phyloP scores from a whole-genome alignment of 306 rosid species.

The Cicer pinnatifidum region DNA sequence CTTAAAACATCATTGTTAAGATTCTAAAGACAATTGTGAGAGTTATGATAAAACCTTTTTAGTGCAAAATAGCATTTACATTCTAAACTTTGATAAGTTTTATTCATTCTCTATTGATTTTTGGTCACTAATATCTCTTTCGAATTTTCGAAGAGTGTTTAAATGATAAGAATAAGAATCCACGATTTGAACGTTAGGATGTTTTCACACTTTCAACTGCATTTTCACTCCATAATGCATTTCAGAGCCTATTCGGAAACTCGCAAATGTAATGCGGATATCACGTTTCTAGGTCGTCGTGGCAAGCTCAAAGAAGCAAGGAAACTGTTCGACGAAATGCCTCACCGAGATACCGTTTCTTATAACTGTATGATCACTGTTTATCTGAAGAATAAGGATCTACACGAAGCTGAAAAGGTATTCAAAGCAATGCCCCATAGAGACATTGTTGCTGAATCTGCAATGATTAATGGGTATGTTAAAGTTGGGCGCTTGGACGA shows the following conservation, averaged over 20 bases:
- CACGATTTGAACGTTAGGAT: neutral
- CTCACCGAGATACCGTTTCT: slow-evolving; percentile 44
- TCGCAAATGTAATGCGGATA: slow-evolving; percentile 40
- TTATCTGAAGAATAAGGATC: slow-evolving; percentile 45
- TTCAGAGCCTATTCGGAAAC: slow-evolving; percentile 33
- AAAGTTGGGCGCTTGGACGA: slow-evolving; percentile 52
- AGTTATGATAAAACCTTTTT: no score
- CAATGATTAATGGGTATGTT: slow-evolving; percentile 54
- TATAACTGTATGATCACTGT: slow-evolving; percentile 47
- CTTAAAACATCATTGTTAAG: no score
- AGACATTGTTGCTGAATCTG: slow-evolving; percentile 46
- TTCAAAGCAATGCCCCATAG: slow-evolving; percentile 40
- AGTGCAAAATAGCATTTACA: no score
- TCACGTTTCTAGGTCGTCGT: slow-evolving; percentile 36
- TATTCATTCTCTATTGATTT: no score
- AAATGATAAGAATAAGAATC: no score
- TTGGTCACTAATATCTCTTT: no score
- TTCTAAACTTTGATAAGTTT: no score
- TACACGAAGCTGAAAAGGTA: slow-evolving; percentile 42
- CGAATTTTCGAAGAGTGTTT: no score
- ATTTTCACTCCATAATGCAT: slow-evolving; percentile 21
- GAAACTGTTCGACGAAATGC: slow-evolving; percentile 52
- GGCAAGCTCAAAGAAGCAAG: slow-evolving; percentile 48
- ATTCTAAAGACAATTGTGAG: no score
- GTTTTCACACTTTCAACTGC: neutral